Evolutionary conservation across 331 rosid species (phyloP), one percentile per base, ranked within the genome.

Genomic region (Quercus lobata): DNA sequence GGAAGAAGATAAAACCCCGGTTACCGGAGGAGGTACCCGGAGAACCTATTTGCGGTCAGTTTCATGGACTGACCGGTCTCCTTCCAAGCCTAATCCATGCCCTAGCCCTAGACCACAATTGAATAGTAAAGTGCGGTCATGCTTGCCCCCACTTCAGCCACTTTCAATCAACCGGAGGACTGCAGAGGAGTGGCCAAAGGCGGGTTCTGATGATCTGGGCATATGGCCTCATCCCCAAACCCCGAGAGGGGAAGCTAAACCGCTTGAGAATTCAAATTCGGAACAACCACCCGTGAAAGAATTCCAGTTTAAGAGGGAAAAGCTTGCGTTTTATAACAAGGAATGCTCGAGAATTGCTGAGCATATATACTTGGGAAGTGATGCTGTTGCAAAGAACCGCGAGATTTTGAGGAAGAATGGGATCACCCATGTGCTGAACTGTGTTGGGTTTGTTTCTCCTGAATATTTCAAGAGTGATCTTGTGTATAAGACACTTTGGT

Each of bases 361-460:
- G 49, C 98, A 95, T 68, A 83, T 95, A 46, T 95, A 91, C 86
- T 68, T 95, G 5, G 99, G 99, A 25, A 95, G 98, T 66, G 97
- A 93, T 84, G 92, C 96, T 1, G 99, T 95, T 82, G 99, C 99
- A 0, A 95, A 92, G 90, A 95, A 92, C 82, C 89, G 90, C 5
- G 91, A 93, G 66, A 81, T 93, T 78, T 73, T 93, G 82, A 88
- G 90, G 81, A 81, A 86, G 74, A 87, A 95, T 56, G 89, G 89
- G 70, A 93, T 95, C 82, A 93, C 99, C 8, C 96, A 93, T 78
- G 98, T 95, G 77, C 90, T 95, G 34, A 95, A 95, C 21, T 95
- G 98, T 56, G 99, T 93, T 35, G 99, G 99, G 61, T 95, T 95
- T 81, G 96, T 95, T 21, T 95, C 91, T 78, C 97, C 98, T 1